Base-by-base conservation (phyloP, 208 protist genomes). In the Trypanosoma rangeli region DNA sequence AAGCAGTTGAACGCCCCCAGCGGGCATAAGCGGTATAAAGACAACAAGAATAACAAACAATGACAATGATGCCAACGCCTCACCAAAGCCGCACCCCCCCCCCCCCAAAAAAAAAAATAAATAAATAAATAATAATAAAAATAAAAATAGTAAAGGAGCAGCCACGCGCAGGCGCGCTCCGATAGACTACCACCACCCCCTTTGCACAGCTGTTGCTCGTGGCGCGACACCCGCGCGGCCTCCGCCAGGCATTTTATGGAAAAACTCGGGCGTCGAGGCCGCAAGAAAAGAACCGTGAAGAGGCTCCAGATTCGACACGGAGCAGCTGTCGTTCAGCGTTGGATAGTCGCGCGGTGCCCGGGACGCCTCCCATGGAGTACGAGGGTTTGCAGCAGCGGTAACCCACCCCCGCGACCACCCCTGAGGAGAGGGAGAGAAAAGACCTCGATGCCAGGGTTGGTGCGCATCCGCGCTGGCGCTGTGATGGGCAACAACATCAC, bases 11-110 rank as follows among this genome's bases (percentile, higher is more conserved):
- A 4, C 37, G 4, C 37, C 4, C 37, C 10, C 37, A 3, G 48
- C n/a, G 20, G n/a, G 48, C 33, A 26, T 52, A 44, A n/a, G n/a
- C n/a, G n/a, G n/a, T n/a, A n/a, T n/a, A n/a, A n/a, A n/a, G 20
- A 22, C 3, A 58, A 28, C 42, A 78, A 74, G 39, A 67, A 73
- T 57, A 60, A 78, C 73, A 68, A 78, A 55, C 44, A 57, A 64
- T 26, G 61, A 39, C 35, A 0, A 58, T 20, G 50, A 48, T 16
- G 13, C 3, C 3, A 16, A 5, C 42, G 12, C 42, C n/a, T n/a
- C n/a, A n/a, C n/a, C n/a, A 46, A 9, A 46, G 42, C 13, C 42
- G 1, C 42, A 16, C 13, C 42, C 12, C 42, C 12, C 42, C 3
- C 42, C 15, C 42, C 15, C 15, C 42, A 46, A 5, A 68, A 20